phyloP scores from a whole-genome alignment of 2,329 filamentous ascomycete species.

The Fusarium illudens region DNA sequence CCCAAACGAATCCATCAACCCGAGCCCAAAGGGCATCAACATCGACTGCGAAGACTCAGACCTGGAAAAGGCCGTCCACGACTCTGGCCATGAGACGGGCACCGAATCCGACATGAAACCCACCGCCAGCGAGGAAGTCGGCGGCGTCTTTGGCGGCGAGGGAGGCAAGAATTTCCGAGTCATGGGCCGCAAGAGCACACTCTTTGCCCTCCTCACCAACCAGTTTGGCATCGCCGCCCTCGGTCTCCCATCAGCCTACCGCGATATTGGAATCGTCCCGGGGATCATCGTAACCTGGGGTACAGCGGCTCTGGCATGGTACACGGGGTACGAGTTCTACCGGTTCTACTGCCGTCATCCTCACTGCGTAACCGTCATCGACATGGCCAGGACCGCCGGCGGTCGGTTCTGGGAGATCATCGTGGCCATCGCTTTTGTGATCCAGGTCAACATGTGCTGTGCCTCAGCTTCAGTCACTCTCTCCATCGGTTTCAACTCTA shows the following conservation, averaged over 20 bases:
- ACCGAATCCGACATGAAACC: constrained; percentile 2
- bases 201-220: constrained; percentile 34
- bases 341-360: constrained; percentile 73
- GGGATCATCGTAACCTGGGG: constrained; percentile 72
- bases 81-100: constrained; percentile 5
- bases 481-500: constrained; percentile 21
- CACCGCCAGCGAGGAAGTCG: constrained; percentile 10
- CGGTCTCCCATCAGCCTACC: constrained; percentile 75
- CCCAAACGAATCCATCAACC: background rate
- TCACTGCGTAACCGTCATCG: constrained; percentile 72
- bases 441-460: constrained; percentile 23
- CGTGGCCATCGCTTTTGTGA: constrained; percentile 10
- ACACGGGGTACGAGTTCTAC: constrained; percentile 55
- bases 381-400: constrained; percentile 66
- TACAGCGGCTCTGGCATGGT: constrained; percentile 69
- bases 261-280: constrained; percentile 72
- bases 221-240: constrained; percentile 53
- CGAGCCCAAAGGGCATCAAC: background rate
- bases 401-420: constrained; percentile 9
- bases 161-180: constrained; percentile 33
- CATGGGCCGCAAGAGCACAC: constrained; percentile 29
- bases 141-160: constrained; percentile 18
- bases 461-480: constrained; percentile 18
- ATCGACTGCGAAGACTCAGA: constrained; percentile 1
- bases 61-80: background rate